Evolutionary conservation across 2,329 filamentous ascomycete genomes (phyloP).

Genomic region (Pseudogymnoascus sp.): DNA sequence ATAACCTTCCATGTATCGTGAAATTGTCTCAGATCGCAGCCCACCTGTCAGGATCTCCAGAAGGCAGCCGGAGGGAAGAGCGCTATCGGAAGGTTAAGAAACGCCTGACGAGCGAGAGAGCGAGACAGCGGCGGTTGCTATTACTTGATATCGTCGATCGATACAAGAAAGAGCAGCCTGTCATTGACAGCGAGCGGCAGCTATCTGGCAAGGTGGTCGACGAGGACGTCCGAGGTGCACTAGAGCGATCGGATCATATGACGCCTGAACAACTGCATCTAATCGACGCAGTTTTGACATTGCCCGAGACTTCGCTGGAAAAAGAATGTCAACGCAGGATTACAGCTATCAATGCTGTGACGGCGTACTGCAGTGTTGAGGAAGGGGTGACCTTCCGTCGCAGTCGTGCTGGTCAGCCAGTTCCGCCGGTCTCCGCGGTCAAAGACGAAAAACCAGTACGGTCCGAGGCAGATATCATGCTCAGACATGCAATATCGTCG

Average conservation of each 20-base stretch:
- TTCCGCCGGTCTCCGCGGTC: not conserved
- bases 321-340: conserved; percentile 15
- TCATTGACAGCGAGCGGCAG: not conserved
- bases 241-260: conserved; percentile 14
- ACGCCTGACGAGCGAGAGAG: conserved; percentile 12
- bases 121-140: not conserved
- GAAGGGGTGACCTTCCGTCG: conserved; percentile 12
- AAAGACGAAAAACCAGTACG: conserved; percentile 3
- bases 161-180: no score
- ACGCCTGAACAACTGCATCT: conserved; percentile 6
- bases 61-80: not conserved
- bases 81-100: not conserved
- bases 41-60: not conserved
- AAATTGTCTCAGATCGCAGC: no score
- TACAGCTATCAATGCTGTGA: conserved; percentile 15
- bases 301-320: conserved; percentile 15
- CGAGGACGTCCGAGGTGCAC: conserved; percentile 12
- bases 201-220: conserved; percentile 11
- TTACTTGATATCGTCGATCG: no score
- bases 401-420: not conserved
- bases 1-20: no score
- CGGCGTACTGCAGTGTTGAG: conserved; percentile 11
- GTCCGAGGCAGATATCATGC: not conserved
- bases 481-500: conserved; percentile 14
- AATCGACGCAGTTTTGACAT: conserved; percentile 13